Base-by-base conservation (phyloP, 2,329 filamentous ascomycete genomes). In the Cladobotryum mycophilum region DNA sequence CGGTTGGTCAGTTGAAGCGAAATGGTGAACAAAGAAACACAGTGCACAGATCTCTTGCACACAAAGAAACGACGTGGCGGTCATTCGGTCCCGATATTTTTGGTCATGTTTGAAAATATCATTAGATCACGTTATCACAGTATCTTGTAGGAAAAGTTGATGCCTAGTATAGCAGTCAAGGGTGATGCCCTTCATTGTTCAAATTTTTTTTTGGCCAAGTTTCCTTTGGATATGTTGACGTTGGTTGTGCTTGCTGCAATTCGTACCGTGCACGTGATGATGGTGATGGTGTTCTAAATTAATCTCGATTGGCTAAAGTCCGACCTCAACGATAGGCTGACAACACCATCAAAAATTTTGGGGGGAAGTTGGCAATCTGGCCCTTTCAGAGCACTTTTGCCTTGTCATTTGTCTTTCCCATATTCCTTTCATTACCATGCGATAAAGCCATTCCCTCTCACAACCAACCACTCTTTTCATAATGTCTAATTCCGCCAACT, bases 401-500 rank as follows among this genome's bases (percentile, higher is more conserved):
- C 25, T 30, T 30, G 25, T 30, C 25, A 30, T 30, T 30, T 30
- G 6, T 30, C 51, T 53, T 53, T 47, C 56, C 36, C 7, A 38
- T 3, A n/a, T 38, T 38, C 25, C 25, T 30, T 30, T 30, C 25
- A 30, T 30, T 11, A 30, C 25, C 25, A 30, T 30, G 25, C 25
- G 25, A 30, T 30, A 30, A 30, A 11, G 25, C 25, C 25, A 30
- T 8, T 30, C 9, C 25, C 25, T 30, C 25, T 11, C 25, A 11
- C 25, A 30, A 30, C 8, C 25, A 6, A 30, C 25, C 25, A 30
- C 9, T 30, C 14, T 20, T 35, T 18, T 47, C 45, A 34, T 50
- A 57, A 73, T 73, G 66, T 66, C 71, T 55, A 61, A 63, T 57
- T 45, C 65, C 34, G 68, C 69, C 52, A 85, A 78, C 70, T 96